Base-by-base conservation (phyloP, 371 early-diverging fungal species). In the Haplosporangium sp. region DNA sequence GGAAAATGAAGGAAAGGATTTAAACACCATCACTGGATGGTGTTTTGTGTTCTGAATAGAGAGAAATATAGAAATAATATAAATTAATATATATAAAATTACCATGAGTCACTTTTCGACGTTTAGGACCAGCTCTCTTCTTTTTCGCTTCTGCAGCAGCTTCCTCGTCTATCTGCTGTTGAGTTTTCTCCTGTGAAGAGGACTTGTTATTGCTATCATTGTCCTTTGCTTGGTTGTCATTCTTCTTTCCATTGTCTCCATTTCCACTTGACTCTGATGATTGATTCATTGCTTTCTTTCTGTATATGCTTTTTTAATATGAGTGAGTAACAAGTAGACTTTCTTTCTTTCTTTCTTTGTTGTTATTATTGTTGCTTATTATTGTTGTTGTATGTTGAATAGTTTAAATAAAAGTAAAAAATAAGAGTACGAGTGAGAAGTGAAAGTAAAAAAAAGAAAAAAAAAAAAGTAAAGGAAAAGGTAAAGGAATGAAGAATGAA, bases 91-190 rank as follows among this genome's bases (percentile, higher is more conserved):
- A 64, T 19, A 39, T 34, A 64, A 53, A 27, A 48, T 74, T 86
- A 90, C 92, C 92, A 83, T 92, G 92, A 62, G 92, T 90, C 78
- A 92, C 92, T 85, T 92, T 92, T 85, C 92, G 79, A 74, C 92
- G 73, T 74, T 92, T 92, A 19, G 92, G 90, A 2, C 90, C 92
- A 38, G 88, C 88, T 57, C 90, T 82, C 70, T 89, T 90, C 78
- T 91, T 91, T 76, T 91, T 92, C 67, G 86, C 69, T 39, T 86
- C 88, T 3, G 77, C 55, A n/a, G 70, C 72, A 13, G 81, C 63
- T 58, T 77, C 72, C 37, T 83, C 77, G 60, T 77, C 68, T 38
- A 66, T n/a, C 34, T 83, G 77, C 50, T 74, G 74, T 27, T 76
- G 76, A 39, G 69, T 73, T 69, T 69, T 77, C 3, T 67, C 67